Conservation (phyloP, 768 basidiomycete species). For the Amanita thiersii region DNA sequence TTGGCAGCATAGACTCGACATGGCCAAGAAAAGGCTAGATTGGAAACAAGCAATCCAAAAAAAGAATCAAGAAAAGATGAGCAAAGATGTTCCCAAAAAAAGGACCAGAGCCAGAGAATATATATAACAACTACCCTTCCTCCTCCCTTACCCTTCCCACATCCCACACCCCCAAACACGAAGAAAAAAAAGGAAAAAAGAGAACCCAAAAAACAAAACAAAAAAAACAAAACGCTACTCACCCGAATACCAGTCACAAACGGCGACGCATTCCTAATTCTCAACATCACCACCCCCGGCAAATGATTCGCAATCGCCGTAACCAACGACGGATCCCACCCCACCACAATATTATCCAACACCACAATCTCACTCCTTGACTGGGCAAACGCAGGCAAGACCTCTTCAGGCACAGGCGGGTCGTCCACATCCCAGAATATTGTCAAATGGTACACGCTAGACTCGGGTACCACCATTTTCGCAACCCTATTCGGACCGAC, state of each 20-base stretch:
- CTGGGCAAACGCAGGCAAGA: conserved; percentile 1
- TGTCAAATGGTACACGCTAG: conserved; percentile 10
- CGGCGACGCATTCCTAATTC: conserved; percentile 10
- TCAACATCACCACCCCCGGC: conserved; percentile 10
- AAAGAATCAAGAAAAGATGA: background rate
- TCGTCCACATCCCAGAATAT: conserved; percentile 11
- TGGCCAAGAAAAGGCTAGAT: conserved; percentile 2
- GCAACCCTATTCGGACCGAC: conserved; percentile 11
- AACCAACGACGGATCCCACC: conserved; percentile 11
- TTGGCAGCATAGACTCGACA: background rate
- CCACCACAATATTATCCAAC: conserved; percentile 12
- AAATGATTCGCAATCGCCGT: conserved; percentile 7
- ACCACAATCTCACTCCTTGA: conserved; percentile 6
- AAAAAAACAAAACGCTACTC: conserved; percentile 1
- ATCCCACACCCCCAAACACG: too few relatives aligned
- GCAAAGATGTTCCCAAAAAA: too few relatives aligned
- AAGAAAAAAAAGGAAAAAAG: background rate
- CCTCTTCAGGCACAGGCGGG: conserved; percentile 5
- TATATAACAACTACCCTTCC: too few relatives aligned
- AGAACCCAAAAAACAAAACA: background rate
- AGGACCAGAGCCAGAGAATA: too few relatives aligned
- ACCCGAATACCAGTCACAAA: conserved; percentile 5
- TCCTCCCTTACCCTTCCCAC: too few relatives aligned
- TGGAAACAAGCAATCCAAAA: background rate
- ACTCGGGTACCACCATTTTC: conserved; percentile 9